Conservation (phyloP, 306 rosid genomes). For the cucumber (Cucumis sativus) region Cucumber_9930_V3 NC_026655.2:28327501-28328000, state of each 20-base stretch:
- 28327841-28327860: not conserved
- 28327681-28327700: slow-evolving; percentile 75
- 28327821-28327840: not conserved
- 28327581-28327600: slow-evolving; percentile 92
- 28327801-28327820: not conserved
- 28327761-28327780: not conserved
- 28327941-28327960: not conserved
- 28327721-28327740: slow-evolving; percentile 25
- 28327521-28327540: slow-evolving; percentile 7
- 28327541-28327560: slow-evolving; percentile 39
- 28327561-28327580: slow-evolving; percentile 74
- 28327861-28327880: not conserved
- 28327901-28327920: not conserved
- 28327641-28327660: slow-evolving; percentile 87
- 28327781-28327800: not conserved
- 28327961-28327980: not conserved
- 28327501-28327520: not conserved
- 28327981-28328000: not conserved
- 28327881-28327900: not conserved
- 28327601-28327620: slow-evolving; percentile 68
- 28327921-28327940: not conserved
- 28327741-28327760: slow-evolving; percentile 2
- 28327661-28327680: slow-evolving; percentile 76
- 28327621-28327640: slow-evolving; percentile 27
- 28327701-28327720: slow-evolving; percentile 58